phyloP scores from a whole-genome alignment of 441 rosid genomes.

The Pelargonium myrrhifolium region DNA sequence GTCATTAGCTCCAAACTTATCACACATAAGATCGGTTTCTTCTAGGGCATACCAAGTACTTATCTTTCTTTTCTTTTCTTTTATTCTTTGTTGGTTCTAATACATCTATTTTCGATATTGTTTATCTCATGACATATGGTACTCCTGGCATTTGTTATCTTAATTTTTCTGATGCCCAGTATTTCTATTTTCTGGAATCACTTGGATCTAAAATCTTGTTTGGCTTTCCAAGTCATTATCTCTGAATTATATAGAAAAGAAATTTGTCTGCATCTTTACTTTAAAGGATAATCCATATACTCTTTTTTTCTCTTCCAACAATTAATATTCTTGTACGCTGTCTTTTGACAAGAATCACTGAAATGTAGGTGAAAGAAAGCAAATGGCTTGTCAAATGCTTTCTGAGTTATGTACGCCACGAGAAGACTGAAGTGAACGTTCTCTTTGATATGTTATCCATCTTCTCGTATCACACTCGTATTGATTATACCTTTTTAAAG shows the following conservation, averaged over 20 bases:
- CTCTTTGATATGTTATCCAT: constrained; percentile 89
- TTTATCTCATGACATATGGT: neutral
- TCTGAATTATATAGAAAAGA: neutral
- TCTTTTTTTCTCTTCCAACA: constrained; percentile 2
- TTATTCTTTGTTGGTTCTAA: neutral
- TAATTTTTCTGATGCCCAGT: neutral
- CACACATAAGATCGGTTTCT: neutral
- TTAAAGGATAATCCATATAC: neutral
- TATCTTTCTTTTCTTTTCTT: neutral
- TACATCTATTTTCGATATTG: neutral
- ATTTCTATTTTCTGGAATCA: constrained; percentile 1
- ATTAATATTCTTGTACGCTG: constrained; percentile 7
- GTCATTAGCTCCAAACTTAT: neutral
- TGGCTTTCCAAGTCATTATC: neutral
- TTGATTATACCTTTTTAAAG: constrained; percentile 89
- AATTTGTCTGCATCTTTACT: neutral
- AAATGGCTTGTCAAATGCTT: constrained; percentile 99
- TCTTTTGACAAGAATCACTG: constrained; percentile 20
- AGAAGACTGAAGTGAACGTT: constrained; percentile 69
- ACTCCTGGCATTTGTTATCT: neutral
- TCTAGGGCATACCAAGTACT: neutral
- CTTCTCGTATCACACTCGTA: constrained; percentile 82
- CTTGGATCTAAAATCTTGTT: neutral
- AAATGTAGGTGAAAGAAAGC: constrained; percentile 94
- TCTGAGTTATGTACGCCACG: constrained; percentile 81